Evolutionary conservation across 495 filamentous ascomycete species (phyloP), one percentile per base, ranked within the genome.

Genomic region (Neurospora sp.): DNA sequence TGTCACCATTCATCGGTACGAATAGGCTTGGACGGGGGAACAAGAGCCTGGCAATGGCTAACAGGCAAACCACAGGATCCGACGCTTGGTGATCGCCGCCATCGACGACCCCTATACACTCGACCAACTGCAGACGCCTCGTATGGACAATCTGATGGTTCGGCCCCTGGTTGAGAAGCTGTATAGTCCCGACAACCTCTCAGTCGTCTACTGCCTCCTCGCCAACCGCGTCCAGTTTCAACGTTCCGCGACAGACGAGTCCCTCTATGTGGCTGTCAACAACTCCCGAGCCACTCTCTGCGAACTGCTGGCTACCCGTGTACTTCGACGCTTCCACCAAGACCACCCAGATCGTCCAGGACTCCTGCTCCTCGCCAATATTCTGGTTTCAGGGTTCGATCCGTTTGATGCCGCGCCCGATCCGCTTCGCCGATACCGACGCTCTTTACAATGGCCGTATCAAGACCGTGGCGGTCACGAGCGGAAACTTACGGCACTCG

Each of bases 191-290:
- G 76, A 87, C 12, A 89, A 91, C 77, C 83, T 87, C 37, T 89
- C 88, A 2, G 82, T 87, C 39, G 82, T 90, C 10, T 91, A 90
- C 77, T 90, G 88, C 77, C 84, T 91, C 10, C 84, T 91, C 40
- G 89, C 90, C 70, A 91, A 91, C 77, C 82, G 88, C 12, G 81
- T 87, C 14, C 88, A 91, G 72, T 91, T 91, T 80, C 84, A 89
- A 31, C 84, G 86, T 23, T 87, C 89, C 69, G 88, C 89, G 71
- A 81, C 81, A 18, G 83, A 82, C 71, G 84, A 89, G 73, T 79
- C 86, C 35, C 86, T 90, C 71, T 86, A 88, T 75, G 87, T 89
- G 77, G 88, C 85, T 20, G 86, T 91, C 72, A 88, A 89, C 75
- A 80, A 85, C 31, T 88, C 89, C 5, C 84, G 89, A 39, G 89